A percentile compares a stretch with the other conserved stretches of the same genome.
These are phyloP conservation scores for Pouteria campechiana DNA, from an alignment of 179 eudicot species.

Conservation along the genomic window DNA sequence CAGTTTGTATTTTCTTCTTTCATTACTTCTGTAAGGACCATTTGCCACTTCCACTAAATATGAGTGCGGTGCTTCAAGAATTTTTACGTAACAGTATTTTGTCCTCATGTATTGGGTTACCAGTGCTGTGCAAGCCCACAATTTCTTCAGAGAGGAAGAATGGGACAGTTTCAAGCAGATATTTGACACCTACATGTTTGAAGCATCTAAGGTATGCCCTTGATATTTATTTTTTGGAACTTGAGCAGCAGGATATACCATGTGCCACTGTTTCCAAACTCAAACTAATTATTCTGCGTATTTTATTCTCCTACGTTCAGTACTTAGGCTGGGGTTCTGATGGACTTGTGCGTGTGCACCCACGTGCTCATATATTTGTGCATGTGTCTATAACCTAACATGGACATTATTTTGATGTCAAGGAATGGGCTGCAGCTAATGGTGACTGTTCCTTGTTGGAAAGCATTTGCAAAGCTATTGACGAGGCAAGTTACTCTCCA, in stretches of 20 bases:
- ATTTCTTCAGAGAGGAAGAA: slow-evolving; percentile 80
- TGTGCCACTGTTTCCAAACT: not conserved
- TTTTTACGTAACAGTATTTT: too few species aligned
- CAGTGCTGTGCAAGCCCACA: slow-evolving; percentile 97
- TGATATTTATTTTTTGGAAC: not conserved
- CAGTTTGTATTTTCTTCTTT: not conserved
- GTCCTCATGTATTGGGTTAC: slow-evolving; percentile 25
- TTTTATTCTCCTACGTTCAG: too few species aligned
- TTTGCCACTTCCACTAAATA: too few species aligned
- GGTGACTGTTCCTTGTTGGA: slow-evolving; percentile 60
- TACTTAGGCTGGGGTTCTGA: too few species aligned
- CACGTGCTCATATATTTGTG: too few species aligned
- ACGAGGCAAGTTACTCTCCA: slow-evolving; percentile 27
- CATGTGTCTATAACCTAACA: too few species aligned
- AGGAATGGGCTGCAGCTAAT: slow-evolving; percentile 74
- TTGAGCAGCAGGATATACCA: too few species aligned
- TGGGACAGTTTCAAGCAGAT: slow-evolving; percentile 89
- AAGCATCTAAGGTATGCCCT: slow-evolving; percentile 75
- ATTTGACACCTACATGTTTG: slow-evolving; percentile 85
- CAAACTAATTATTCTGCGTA: not conserved
- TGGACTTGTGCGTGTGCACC: too few species aligned
- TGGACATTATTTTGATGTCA: slow-evolving; percentile 5
- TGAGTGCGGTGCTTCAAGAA: too few species aligned
- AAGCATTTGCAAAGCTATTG: slow-evolving; percentile 69
- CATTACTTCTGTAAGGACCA: not conserved